Percentiles rank a stretch among this genome's conserved stretches.
phyloP scores from a whole-genome alignment of 73 alveolate species.

The Tetrahymena borealis region DNA sequence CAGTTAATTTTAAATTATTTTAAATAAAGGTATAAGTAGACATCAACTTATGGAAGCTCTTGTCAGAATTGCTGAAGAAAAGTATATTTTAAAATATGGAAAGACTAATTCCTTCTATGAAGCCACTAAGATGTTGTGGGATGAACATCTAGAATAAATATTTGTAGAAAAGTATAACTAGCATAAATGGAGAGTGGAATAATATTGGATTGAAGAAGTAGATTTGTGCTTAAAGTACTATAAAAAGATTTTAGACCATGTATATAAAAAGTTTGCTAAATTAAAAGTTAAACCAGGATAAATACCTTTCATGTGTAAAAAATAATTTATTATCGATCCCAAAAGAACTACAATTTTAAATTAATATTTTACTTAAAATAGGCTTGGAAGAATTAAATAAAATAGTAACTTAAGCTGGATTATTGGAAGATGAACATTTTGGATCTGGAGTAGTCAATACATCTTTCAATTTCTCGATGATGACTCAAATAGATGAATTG shows the following conservation, averaged over 20 bases:
- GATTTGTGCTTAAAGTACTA: slow-evolving; percentile 54
- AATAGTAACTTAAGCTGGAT: background rate
- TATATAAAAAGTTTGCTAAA: slow-evolving; percentile 56
- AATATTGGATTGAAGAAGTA: slow-evolving; percentile 54
- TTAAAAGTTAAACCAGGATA: slow-evolving; percentile 59
- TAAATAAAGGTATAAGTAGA: background rate
- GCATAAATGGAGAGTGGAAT: slow-evolving; percentile 60
- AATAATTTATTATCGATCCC: background rate
- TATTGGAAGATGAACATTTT: background rate
- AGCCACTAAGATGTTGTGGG: background rate
- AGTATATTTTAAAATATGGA: slow-evolving; percentile 36
- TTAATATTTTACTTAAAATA: background rate
- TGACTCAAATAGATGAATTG: background rate
- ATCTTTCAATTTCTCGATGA: background rate
- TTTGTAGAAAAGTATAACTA: background rate
- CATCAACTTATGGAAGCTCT: slow-evolving; percentile 57
- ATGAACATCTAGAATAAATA: background rate
- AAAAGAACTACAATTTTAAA: background rate
- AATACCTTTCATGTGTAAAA: slow-evolving; percentile 55
- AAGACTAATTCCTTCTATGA: background rate
- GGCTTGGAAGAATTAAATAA: background rate
- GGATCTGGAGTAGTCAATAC: background rate
- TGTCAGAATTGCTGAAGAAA: slow-evolving; percentile 54
- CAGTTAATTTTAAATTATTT: background rate
- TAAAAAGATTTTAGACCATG: slow-evolving; percentile 24